phyloP scores from a whole-genome alignment of 345 rosid genomes.

The Triadica sebifera region DNA sequence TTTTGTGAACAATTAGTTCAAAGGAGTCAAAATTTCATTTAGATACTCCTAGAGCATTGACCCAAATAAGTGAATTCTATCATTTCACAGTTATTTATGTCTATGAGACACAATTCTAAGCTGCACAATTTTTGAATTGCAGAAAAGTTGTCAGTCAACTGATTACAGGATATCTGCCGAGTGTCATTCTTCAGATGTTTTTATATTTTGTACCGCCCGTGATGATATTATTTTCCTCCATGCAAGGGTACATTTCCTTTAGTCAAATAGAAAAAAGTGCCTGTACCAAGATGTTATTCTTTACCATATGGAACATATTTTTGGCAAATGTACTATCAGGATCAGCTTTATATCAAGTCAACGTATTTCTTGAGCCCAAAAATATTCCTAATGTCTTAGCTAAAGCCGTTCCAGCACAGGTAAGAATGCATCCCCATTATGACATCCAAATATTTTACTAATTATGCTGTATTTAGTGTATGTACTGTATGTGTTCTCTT shows the following conservation, averaged over 20 bases:
- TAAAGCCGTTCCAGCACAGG: conserved; percentile 86
- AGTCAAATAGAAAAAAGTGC: conserved; percentile 76
- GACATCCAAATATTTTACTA: background rate
- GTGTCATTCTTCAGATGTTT: conserved; percentile 68
- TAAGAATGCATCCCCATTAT: conserved; percentile 26
- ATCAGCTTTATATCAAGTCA: conserved; percentile 59
- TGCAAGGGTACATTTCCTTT: conserved; percentile 71
- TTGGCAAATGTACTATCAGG: conserved; percentile 83
- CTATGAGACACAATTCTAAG: conserved; percentile 13
- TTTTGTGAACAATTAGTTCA: background rate
- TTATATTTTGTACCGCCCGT: conserved; percentile 60
- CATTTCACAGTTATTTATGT: background rate
- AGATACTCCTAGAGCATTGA: background rate
- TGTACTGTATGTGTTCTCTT: background rate
- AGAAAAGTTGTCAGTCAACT: conserved; percentile 67
- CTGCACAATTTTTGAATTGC: conserved; percentile 32
- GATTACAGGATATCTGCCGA: conserved; percentile 92
- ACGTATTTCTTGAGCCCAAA: conserved; percentile 74
- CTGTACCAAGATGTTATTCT: conserved; percentile 65
- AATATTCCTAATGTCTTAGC: conserved; percentile 70
- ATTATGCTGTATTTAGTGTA: background rate
- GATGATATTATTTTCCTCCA: conserved; percentile 69
- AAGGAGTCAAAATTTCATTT: background rate
- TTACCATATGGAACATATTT: conserved; percentile 83
- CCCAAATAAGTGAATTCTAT: background rate